Base-by-base conservation (phyloP, 805 yeast species). In the Myxozyma neglecta region DNA sequence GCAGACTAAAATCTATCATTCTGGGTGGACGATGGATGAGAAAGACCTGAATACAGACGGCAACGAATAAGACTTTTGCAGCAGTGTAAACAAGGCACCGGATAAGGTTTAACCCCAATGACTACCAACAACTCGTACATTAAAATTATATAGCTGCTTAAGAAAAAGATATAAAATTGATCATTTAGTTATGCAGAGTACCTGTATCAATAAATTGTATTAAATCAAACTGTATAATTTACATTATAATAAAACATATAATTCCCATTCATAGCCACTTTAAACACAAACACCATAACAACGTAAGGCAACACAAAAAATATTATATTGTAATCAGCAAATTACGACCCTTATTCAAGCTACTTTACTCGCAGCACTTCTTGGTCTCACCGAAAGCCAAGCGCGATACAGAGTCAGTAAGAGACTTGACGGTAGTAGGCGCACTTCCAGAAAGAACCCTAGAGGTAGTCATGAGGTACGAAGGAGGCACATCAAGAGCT, bases 401-500 rank as follows among this genome's bases (percentile, higher is more conserved):
- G 11, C 64, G 55, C 39, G 64, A 57, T 20, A 44, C 54, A 5
- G 56, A 62, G 55, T 64, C 65, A 14, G 67, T 62, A 40, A 64
- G 47, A 40, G 65, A 60, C 34, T 49, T 48, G 36, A 63, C 48
- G 16, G 47, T 32, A 16, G 58, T 45, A 18, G 51, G 45, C 8
- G 47, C 47, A 13, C 44, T 40, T 24, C 59, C 61, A n/a, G 56
- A 48, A 24, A 10, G 18, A 32, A 45, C 44, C 20, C 53, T 66
- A 6, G 65, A 56, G 3, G 67, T 64, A 20, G 65, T 60, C 67
- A 56, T 56, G 44, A 61, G n/a, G 40, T 61, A 51, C 9, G 67
- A 64, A 60, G 93, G 92, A 69, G 81, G 83, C 63, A 89, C 83
- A 70, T 88, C 94, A 68, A 88, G 79, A 56, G 83, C 87, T 37